These are phyloP conservation scores for Tetrahymena borealis DNA, from an alignment of 73 alveolate species.

Conservation along the genomic window DNA sequence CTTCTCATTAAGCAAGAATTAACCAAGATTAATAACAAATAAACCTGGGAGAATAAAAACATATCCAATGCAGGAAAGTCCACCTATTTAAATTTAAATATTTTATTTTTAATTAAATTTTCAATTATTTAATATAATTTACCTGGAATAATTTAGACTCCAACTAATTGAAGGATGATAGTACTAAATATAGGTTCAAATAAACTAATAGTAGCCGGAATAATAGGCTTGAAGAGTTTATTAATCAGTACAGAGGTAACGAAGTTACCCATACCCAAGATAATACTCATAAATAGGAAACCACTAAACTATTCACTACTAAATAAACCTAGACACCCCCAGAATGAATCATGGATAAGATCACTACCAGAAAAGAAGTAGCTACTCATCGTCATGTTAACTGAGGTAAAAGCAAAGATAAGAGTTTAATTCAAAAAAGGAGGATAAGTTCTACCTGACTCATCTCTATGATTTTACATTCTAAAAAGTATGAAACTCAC, in stretches of 20 bases:
- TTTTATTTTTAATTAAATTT: background rate
- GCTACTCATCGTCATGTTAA: constrained; percentile 22
- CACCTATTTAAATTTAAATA: background rate
- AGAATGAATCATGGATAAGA: constrained; percentile 11
- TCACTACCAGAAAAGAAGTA: constrained; percentile 15
- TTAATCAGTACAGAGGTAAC: constrained; percentile 17
- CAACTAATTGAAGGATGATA: constrained; percentile 5
- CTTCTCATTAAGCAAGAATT: background rate
- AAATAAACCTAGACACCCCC: constrained; percentile 37
- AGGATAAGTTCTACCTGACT: constrained; percentile 16
- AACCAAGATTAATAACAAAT: background rate
- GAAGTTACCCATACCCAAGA: constrained; percentile 22
- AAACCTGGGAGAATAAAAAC: background rate
- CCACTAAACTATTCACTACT: constrained; percentile 25
- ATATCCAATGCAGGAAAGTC: background rate
- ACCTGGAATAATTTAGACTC: constrained; percentile 11
- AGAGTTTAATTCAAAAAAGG: constrained; percentile 4
- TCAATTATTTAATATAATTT: background rate
- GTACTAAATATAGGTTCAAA: constrained; percentile 28
- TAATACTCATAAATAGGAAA: constrained; percentile 16
- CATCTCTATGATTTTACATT: constrained; percentile 2
- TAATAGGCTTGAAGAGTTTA: constrained; percentile 25
- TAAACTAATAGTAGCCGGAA: constrained; percentile 32
- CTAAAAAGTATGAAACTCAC: background rate
- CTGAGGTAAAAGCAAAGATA: constrained; percentile 4